Conservation (phyloP, 208 protist genomes). For the Wallacemonas sp. region DNA sequence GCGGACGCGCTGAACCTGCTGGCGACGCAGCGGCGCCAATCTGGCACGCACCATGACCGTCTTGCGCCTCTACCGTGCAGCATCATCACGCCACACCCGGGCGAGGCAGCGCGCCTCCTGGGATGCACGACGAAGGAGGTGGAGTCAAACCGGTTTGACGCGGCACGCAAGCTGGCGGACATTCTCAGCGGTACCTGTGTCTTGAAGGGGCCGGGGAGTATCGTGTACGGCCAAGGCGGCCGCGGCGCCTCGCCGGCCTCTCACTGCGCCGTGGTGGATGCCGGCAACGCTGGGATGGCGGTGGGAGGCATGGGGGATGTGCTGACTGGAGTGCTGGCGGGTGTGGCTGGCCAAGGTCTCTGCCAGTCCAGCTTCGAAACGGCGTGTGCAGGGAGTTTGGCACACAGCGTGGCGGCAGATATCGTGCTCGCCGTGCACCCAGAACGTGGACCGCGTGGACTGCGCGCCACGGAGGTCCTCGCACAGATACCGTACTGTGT, state of each 20-base stretch:
- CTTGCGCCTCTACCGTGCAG: constrained; percentile 31
- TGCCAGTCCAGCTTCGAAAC: constrained; percentile 18
- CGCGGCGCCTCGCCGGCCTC: not conserved
- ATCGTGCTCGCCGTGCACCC: constrained; percentile 24
- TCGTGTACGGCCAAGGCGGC: constrained; percentile 29
- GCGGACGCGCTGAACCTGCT: constrained; percentile 74
- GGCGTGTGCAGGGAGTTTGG: constrained; percentile 53
- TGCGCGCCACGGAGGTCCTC: constrained; percentile 69
- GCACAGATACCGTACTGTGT: constrained; percentile 31
- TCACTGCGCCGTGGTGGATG: constrained; percentile 56
- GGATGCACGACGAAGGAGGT: constrained; percentile 51
- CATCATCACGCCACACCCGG: constrained; percentile 80
- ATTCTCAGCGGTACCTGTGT: constrained; percentile 58
- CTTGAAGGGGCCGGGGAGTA: constrained; percentile 74
- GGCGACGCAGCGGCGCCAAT: constrained; percentile 1
- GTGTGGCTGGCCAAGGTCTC: constrained; percentile 41
- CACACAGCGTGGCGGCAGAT: constrained; percentile 72
- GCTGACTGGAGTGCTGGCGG: constrained; percentile 63
- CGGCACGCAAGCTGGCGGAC: constrained; percentile 38
- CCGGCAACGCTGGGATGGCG: constrained; percentile 84
- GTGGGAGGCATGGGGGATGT: constrained; percentile 85
- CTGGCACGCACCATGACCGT: not conserved
- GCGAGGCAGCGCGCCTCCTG: constrained; percentile 71
- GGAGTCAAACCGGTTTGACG: constrained; percentile 60
- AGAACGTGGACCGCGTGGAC: constrained; percentile 47